Evolutionary conservation across 1,284 basidiomycete species (phyloP).

Genomic region (Microbotryum saponariae): DNA sequence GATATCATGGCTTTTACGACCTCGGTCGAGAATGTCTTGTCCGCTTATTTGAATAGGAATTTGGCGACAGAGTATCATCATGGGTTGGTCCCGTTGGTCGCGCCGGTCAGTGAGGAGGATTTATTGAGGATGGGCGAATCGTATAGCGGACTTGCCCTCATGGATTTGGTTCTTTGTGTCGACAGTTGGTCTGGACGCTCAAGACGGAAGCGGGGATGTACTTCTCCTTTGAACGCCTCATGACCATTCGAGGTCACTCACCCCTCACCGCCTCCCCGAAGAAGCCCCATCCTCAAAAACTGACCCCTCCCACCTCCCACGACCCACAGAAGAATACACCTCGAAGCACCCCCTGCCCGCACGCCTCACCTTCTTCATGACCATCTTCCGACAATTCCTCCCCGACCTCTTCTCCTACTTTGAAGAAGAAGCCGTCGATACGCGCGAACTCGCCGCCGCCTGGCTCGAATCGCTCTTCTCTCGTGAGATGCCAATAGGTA

Average conservation of each 20-base stretch:
- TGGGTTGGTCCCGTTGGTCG: slow-evolving; percentile 7
- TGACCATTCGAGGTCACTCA: slow-evolving; percentile 35
- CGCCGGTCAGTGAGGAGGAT: neutral
- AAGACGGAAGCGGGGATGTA: slow-evolving; percentile 41
- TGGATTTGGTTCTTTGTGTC: no score
- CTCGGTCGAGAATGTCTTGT: slow-evolving; percentile 16
- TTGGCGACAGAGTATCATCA: slow-evolving; percentile 4
- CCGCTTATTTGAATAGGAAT: slow-evolving; percentile 15
- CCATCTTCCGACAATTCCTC: slow-evolving; percentile 39
- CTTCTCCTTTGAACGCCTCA: slow-evolving; percentile 40
- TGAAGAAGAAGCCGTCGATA: slow-evolving; percentile 41
- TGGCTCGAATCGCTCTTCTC: slow-evolving; percentile 40
- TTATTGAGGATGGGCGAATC: neutral
- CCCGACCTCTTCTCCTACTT: slow-evolving; percentile 42
- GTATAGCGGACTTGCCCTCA: no score
- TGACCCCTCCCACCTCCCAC: neutral
- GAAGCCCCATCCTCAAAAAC: neutral
- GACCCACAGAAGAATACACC: slow-evolving; percentile 1
- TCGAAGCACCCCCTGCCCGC: slow-evolving; percentile 33
- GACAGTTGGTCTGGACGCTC: slow-evolving; percentile 40
- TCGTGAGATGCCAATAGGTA: slow-evolving; percentile 38
- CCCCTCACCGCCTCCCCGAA: neutral
- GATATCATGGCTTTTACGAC: slow-evolving; percentile 15
- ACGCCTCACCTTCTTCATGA: slow-evolving; percentile 39
- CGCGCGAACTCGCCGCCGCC: slow-evolving; percentile 37